Base-by-base conservation (phyloP, 225 moss, liverwort and hornwort genomes). In the Straminergon stramineum region DNA sequence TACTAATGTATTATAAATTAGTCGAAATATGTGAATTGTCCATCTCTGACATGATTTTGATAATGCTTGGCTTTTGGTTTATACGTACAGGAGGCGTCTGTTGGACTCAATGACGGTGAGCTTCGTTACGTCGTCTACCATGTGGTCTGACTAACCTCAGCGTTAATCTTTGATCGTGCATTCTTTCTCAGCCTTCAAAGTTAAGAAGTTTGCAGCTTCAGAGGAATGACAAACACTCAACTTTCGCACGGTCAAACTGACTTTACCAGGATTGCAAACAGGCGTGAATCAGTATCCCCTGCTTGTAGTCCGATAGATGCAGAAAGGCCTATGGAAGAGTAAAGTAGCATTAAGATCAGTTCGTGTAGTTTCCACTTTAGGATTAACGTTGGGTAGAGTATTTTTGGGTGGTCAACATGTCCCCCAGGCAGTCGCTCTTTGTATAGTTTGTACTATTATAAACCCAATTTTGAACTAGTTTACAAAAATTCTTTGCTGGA, bases 381-480 rank as follows among this genome's bases (percentile, higher is more conserved):
- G 80, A 74, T 83, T 64, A 43, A 79, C 61, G n/a, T 92, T 88
- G 79, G 84, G 83, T 73, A 75, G 90, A 91, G 82, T 87, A 87
- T 92, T 93, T 92, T 93, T 88, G 92, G 87, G 92, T 86, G 92
- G 91, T 63, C 85, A 87, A 63, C 53, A 83, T n/a, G 45, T 60
- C 91, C 89, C 91, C 86, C 79, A 85, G 91, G 89, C 90, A 88
- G 91, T 84, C 93, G 43, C 86, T 58, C 84, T 81, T 41, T 91
- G 93, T 93, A 91, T 65, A 91, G 88, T 88, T 81, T 93, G 91
- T 93, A 93, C 84, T 91, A 88, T 90, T 87, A 84, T 90, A 88
- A 75, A 68, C 86, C 88, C 86, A 90, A 84, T 84, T 90, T 91
- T 91, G 90, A 37, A 89, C 48, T 53, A 90, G 81, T 82, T 85